Evolutionary conservation across 1,284 basidiomycete species (phyloP), one percentile per base, ranked within the genome.

Genomic region (Mycena sp.): DNA sequence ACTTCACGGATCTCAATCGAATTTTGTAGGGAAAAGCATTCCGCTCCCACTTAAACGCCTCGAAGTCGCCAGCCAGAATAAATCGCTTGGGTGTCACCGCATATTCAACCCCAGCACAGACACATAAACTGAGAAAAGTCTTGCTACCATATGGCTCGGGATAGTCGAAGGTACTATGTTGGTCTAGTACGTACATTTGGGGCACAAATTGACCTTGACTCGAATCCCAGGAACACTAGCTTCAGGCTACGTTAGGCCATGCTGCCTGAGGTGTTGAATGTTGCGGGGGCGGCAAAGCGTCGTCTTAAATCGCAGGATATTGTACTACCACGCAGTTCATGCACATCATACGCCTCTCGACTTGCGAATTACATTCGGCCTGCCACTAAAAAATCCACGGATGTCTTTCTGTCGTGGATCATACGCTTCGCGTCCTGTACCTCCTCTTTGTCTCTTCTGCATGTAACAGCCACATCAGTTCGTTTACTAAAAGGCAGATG

Each of bases 381-480:
- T 67, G 28, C 89, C 88, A n/a, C 83, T 85, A 70, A 95, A 93
- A 80, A 94, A 95, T 5, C 85, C 84, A 17, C 90, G 85, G 60
- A 95, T 88, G 70, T 89, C 87, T 67, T 85, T 83, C 74, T 96
- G 94, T 61, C 86, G 87, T 30, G 88, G 86, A 71, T 96, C 94
- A 70, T 89, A 84, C 1, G 87, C 85, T 10, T 84, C 76, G 45
- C 87, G 90, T 3, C 92, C 90, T 45, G 94, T 90, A 0, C 94
- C 94, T 0, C 91, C 92, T 62, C 84, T 85, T 73, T 94, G 93
- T 6, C 92, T 85, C 65, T 84, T 85, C 91, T 92, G 68, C 35
- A 29, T 6, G 50, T 48, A 41, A 21, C 38, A 51, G 30, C 28
- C 26, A 26, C 28, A 45, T 52, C 43, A 60, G 41, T 28, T 40